Evolutionary conservation across 2,329 filamentous ascomycete species (phyloP), one percentile per base, ranked within the genome.

Genomic region (Aspergillus persii): DNA sequence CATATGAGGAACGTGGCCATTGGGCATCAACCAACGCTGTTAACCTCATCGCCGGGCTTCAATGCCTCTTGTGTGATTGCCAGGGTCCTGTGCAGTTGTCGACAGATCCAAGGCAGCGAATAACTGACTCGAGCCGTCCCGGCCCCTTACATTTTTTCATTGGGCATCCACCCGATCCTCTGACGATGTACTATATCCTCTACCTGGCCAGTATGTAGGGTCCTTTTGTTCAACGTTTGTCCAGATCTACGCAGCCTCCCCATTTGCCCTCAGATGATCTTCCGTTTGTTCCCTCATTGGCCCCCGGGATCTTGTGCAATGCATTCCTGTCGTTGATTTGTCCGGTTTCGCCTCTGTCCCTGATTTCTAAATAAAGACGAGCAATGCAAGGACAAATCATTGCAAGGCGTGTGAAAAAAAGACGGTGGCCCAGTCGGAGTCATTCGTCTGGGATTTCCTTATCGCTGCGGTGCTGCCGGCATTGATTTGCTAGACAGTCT

Each of bases 181-280:
- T 50, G 30, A 67, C 68, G 61, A 79, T 79, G 77, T 79, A 78
- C 68, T 81, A 81, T 73, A 79, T 81, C 63, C 86, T 89, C 70
- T 90, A 90, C 74, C 81, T 90, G 65, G 86, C 89, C 74, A 89
- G 88, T 90, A 87, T 85, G 87, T 89, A 67, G 52, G 36, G 68
- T 61, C 56, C 56, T 62, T 63, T 69, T 62, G 64, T 67, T 64
- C 66, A 59, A 63, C 54, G 33, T 56, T 53, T 53, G 51, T 52
- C 57, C 39, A 59, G 52, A 47, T 51, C 29, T 46, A 41, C 44
- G n/a, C 36, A 8, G 8, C 31, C 31, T 12, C 31, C 31, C 27
- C 44, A 11, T 47, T 52, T 39, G 44, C 52, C 54, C 30, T 48
- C 58, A 57, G 54, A 46, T 29, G 11, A 15, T 59, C 15, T 55